A percentile compares a stretch with the other conserved stretches of the same genome.
phyloP scores from a whole-genome alignment of 2,329 filamentous ascomycete genomes.

The Xylaria sp. region DNA sequence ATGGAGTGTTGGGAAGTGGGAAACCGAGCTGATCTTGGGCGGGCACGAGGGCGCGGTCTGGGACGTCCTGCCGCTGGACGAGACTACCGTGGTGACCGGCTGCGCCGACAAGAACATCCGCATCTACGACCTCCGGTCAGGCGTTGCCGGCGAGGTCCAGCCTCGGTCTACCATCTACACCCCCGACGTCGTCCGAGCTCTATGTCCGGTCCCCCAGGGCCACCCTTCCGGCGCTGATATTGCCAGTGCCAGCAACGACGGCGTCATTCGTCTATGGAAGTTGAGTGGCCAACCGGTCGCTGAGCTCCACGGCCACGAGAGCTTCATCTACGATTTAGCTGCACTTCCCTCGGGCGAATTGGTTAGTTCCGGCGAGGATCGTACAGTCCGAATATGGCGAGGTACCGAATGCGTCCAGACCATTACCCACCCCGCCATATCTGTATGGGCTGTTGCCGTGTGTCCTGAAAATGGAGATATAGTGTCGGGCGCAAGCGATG shows the following conservation, averaged over 20 bases:
- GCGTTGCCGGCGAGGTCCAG: conserved; percentile 57
- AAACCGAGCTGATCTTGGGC: conserved; percentile 69
- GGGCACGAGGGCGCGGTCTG: conserved; percentile 82
- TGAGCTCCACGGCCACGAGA: conserved; percentile 85
- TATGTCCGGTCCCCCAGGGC: conserved; percentile 75
- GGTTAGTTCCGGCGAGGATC: conserved; percentile 89
- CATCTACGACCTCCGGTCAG: conserved; percentile 72
- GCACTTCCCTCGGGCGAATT: conserved; percentile 81
- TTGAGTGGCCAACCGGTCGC: conserved; percentile 75
- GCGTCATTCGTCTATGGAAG: conserved; percentile 84
- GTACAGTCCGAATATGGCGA: conserved; percentile 90
- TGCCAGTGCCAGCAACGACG: conserved; percentile 92
- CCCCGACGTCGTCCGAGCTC: conserved; percentile 82
- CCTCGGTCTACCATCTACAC: conserved; percentile 62
- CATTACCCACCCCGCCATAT: conserved; percentile 95
- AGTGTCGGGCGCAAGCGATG: conserved; percentile 89
- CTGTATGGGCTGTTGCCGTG: conserved; percentile 90
- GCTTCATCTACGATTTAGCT: conserved; percentile 88
- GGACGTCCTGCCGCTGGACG: conserved; percentile 85
- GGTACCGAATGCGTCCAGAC: conserved; percentile 85
- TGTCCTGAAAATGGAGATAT: conserved; percentile 86
- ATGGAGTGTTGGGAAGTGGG: conserved; percentile 87
- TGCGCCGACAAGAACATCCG: conserved; percentile 90
- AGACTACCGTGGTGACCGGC: conserved; percentile 81
- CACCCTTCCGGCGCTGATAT: conserved; percentile 88